Evolutionary conservation across 2,329 filamentous ascomycete species (phyloP), one percentile per base, ranked within the genome.

Genomic region (Cladosporium sp.): DNA sequence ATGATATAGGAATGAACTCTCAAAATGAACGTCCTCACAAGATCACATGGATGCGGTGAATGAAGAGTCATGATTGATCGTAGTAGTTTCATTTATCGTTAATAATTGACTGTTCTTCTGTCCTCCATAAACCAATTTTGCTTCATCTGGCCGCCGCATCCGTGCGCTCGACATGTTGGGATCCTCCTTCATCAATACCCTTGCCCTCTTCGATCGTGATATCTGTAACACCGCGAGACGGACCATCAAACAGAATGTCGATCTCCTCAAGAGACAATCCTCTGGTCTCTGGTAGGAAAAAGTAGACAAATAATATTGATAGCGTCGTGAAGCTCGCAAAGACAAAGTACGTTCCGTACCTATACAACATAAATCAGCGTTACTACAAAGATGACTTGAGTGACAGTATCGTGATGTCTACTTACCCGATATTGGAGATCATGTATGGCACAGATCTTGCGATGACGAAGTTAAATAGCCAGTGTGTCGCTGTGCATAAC

Each of bases 201-300:
- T 66, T 21, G 72, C 70, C 30, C 64, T 69, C 75, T 75, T 78
- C 21, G 63, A 68, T 26, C 69, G 70, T 43, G 71, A 75, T 26
- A 66, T 70, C 54, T 82, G 76, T 28, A 16, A 28, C 5, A 23
- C 28, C 56, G 2, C 83, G 82, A 18, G 73, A 76, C 2, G 78
- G 78, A 70, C 84, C 81, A 65, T 81, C 78, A 77, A 85, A 79
- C 73, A 77, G 74, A 51, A 63, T 46, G 16, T 68, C 65, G 14
- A 72, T 70, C 58, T 78, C 76, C 66, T 79, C 78, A 18, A 79
- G 72, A 1, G 77, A 77, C 7, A 79, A 69, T 8, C 76, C 76
- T 67, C 77, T 79, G 16, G 77, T 78, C 68, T 79, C 78, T 8
- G 77, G 76, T 1, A 79, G 73, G 67, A 78, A 74, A 54, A 75